Evolutionary conservation across 2,329 filamentous ascomycete genomes (phyloP).

Genomic region (Alternaria panax): DNA sequence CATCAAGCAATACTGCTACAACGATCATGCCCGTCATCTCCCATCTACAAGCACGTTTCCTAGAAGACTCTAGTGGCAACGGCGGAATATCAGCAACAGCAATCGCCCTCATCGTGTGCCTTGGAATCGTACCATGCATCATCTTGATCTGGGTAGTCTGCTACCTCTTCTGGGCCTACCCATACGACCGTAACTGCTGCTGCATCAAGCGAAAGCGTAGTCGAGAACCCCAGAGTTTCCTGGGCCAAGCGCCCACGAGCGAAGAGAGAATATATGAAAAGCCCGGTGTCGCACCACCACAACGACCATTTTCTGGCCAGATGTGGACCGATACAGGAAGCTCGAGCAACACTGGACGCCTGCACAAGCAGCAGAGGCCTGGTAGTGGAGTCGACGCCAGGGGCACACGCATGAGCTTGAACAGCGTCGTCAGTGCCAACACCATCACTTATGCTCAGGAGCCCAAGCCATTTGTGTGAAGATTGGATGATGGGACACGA

Average conservation of each 20-base stretch:
- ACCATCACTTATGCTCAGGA: slow-evolving; percentile 26
- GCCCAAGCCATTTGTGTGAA: slow-evolving; percentile 35
- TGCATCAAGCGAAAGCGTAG: slow-evolving; percentile 33
- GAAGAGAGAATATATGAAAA: slow-evolving; percentile 25
- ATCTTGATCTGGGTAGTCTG: slow-evolving; percentile 33
- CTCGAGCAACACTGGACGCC: slow-evolving; percentile 14
- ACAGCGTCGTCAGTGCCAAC: slow-evolving; percentile 28
- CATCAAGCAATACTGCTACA: neutral
- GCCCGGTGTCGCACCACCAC: slow-evolving; percentile 20
- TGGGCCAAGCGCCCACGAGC: slow-evolving; percentile 12
- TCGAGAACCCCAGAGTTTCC: slow-evolving; percentile 10
- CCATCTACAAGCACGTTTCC: slow-evolving; percentile 25
- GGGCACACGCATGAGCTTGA: slow-evolving; percentile 19
- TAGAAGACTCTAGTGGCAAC: slow-evolving; percentile 11
- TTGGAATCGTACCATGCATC: slow-evolving; percentile 36
- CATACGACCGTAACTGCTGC: slow-evolving; percentile 33
- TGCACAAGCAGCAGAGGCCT: slow-evolving; percentile 8
- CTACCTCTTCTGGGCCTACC: slow-evolving; percentile 40
- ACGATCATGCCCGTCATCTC: slow-evolving; percentile 25
- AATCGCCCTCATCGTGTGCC: slow-evolving; percentile 34
- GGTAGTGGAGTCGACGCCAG: slow-evolving; percentile 2
- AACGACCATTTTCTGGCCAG: slow-evolving; percentile 15
- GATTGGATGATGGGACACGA: neutral
- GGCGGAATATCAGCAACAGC: slow-evolving; percentile 25
- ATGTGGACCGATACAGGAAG: slow-evolving; percentile 23